A percentile compares a stretch with the other conserved stretches of the same genome.
Evolutionary conservation across 2,329 filamentous ascomycete species (phyloP).

Genomic region (Cladosporium cucumerinum): DNA sequence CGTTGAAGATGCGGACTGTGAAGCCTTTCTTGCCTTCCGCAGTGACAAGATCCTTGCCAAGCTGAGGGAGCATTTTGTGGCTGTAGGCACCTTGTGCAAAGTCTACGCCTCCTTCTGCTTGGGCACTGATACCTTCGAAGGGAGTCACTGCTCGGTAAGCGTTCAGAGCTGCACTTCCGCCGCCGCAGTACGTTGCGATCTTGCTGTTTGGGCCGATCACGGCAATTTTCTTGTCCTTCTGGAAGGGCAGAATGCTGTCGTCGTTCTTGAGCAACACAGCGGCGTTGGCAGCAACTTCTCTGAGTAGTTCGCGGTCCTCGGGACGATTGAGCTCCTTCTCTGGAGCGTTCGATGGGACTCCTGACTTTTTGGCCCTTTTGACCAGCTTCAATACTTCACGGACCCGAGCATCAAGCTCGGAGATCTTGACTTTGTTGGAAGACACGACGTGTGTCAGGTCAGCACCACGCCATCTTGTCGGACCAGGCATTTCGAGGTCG

Average conservation of each 20-base stretch:
- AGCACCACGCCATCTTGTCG: constrained; percentile 12
- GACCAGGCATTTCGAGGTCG: constrained; percentile 81
- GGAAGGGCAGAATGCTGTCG: constrained; percentile 37
- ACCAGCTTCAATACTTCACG: constrained; percentile 60
- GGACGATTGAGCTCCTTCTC: constrained; percentile 31
- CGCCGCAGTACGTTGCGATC: constrained; percentile 52
- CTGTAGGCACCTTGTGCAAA: constrained; percentile 28
- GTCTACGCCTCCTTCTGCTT: constrained; percentile 22
- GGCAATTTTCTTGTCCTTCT: constrained; percentile 63
- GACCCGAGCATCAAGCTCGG: constrained; percentile 53
- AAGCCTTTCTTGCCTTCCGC: constrained; percentile 25
- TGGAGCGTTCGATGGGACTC: constrained; percentile 21
- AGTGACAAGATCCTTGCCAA: constrained; percentile 24
- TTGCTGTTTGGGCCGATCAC: constrained; percentile 77
- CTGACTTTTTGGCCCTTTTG: constrained; percentile 35
- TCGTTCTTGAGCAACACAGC: constrained; percentile 62
- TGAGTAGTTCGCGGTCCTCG: constrained; percentile 29
- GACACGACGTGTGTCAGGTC: constrained; percentile 23
- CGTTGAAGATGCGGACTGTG: constrained; percentile 47
- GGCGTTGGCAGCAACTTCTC: constrained; percentile 29
- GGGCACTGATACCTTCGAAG: constrained; percentile 31
- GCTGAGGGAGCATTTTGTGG: constrained; percentile 30
- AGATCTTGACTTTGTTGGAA: constrained; percentile 19
- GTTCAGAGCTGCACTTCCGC: constrained; percentile 33
- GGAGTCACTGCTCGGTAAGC: constrained; percentile 36